phyloP scores from a whole-genome alignment of 306 rosid species.

The Biancaea sappan region DNA sequence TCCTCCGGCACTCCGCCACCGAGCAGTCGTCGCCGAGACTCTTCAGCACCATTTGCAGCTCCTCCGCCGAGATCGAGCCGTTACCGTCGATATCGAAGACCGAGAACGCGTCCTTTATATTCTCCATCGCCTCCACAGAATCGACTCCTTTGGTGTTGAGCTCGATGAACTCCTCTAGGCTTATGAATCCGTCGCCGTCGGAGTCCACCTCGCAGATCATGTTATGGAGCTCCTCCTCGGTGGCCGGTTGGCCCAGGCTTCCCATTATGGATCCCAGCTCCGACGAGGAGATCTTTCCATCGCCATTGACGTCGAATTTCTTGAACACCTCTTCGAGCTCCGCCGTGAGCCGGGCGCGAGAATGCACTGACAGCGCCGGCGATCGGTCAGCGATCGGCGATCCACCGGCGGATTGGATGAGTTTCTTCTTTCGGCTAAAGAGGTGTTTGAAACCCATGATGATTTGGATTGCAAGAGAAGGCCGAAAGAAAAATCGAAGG shows the following conservation, averaged over 20 bases:
- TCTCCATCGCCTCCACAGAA: constrained; percentile 70
- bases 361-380: constrained; percentile 47
- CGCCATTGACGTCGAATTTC: constrained; percentile 87
- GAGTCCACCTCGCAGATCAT: constrained; percentile 82
- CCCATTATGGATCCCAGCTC: constrained; percentile 81
- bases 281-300: constrained; percentile 84
- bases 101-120: constrained; percentile 78
- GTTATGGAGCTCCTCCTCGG: constrained; percentile 58
- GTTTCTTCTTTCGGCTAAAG: constrained; percentile 62
- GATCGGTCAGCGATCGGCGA: constrained; percentile 23
- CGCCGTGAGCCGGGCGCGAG: constrained; percentile 46
- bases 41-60: constrained; percentile 64
- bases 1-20: constrained; percentile 72
- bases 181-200: constrained; percentile 89
- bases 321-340: constrained; percentile 83
- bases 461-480: background rate
- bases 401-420: background rate
- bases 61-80: constrained; percentile 90
- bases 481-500: constrained; percentile 2
- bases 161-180: constrained; percentile 71
- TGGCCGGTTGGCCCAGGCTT: constrained; percentile 60
- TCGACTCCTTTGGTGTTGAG: constrained; percentile 83
- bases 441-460: constrained; percentile 72
- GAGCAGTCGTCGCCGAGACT: constrained; percentile 88
- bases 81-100: constrained; percentile 86